Evolutionary conservation across 2,329 filamentous ascomycete species (phyloP).

Genomic region (Geosmithia flava): DNA sequence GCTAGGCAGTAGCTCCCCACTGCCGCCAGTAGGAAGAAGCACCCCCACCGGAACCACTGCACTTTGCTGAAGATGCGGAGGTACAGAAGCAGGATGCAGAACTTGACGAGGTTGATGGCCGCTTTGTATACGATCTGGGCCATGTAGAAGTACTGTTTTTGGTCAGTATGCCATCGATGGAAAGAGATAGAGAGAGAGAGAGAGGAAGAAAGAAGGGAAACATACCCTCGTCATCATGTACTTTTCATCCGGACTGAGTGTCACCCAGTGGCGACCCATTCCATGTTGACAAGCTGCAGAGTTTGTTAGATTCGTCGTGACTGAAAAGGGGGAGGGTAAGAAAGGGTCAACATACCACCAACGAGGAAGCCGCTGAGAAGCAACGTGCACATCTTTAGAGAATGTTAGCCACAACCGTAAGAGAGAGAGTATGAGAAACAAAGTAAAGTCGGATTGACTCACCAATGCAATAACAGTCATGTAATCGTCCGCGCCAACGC

Average conservation of each 20-base stretch:
- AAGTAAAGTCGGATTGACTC: too few relatives aligned
- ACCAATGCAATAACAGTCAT: constrained; percentile 10
- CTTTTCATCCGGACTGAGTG: constrained; percentile 6
- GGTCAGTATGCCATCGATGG: not conserved
- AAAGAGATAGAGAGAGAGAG: not conserved
- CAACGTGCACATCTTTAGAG: constrained; percentile 5
- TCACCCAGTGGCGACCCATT: constrained; percentile 8
- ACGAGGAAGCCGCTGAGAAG: constrained; percentile 4
- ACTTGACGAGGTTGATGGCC: constrained; percentile 17
- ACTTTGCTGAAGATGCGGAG: constrained; percentile 16
- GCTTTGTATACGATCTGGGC: constrained; percentile 16
- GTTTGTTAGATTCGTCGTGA: not conserved
- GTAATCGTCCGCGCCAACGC: constrained; percentile 10
- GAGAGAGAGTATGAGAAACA: not conserved
- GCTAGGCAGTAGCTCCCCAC: constrained; percentile 13
- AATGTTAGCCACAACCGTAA: too few relatives aligned
- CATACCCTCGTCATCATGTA: constrained; percentile 8
- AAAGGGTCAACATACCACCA: not conserved
- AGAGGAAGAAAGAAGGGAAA: not conserved
- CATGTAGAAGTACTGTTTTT: constrained; percentile 11
- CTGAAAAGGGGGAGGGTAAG: not conserved
- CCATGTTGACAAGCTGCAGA: constrained; percentile 12
- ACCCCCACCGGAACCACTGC: constrained; percentile 12
- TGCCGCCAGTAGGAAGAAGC: constrained; percentile 10
- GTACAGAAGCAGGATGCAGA: constrained; percentile 19